Base-by-base conservation (phyloP, 1,284 basidiomycete genomes). In the Rhodotorula sp. region DNA sequence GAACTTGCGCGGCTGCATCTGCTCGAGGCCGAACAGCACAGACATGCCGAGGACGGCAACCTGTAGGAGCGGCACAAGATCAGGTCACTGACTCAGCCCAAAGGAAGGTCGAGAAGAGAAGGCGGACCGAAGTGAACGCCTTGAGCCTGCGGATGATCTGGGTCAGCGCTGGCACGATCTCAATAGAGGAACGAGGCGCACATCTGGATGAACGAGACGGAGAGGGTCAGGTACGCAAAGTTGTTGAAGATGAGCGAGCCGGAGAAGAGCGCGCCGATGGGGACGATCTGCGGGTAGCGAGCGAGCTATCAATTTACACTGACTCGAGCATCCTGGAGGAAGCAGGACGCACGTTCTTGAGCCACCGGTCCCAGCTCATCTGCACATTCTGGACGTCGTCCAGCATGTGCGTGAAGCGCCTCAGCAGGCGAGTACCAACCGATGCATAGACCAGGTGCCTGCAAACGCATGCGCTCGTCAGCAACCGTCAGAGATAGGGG, bases 181-280 rank as follows among this genome's bases (percentile, higher is more conserved):
- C 50, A 22, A 48, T 7, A 48, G 4, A 22, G 48, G 54, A 27
- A 21, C 32, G 10, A 41, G 29, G 76, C 81, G 61, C 54, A 82
- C 82, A 85, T 85, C 78, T 85, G 84, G 61, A 84, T 84, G 60
- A 74, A 71, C 9, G 75, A 76, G 64, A 84, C 83, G 50, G 78
- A 80, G 44, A 85, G 80, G 15, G 82, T 80, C 58, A 85, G 78
- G 78, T 84, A 84, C 58, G 84, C 84, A 75, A 82, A 81, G 78
- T 85, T 85, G 78, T 77, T 79, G 71, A 83, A 81, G 66, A 85
- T 82, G 50, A 85, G 79, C 25, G 81, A 83, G 58, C 80, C 82
- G 13, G 82, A 83, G 78, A 84, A 84, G 56, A 85, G 81, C 32
- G 81, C 80, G 25, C 83, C 84, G 68, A 85, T 83, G 46, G 84